Conservation (phyloP, 2,329 filamentous ascomycete species). For the Phaeosphaeria sp. region DNA sequence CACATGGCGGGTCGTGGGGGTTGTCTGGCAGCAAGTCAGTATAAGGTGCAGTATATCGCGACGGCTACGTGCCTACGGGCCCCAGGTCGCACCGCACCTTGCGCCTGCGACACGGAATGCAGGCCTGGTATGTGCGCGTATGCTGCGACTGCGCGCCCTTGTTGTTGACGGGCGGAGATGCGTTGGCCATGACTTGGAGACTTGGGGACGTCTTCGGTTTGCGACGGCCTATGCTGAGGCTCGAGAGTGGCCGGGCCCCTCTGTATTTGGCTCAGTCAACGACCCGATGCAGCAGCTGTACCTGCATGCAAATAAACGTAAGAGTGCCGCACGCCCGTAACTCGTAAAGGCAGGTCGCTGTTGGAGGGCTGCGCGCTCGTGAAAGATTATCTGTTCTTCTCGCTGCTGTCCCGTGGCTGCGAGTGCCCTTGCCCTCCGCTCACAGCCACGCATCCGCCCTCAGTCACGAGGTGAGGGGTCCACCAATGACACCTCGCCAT, state of each 20-base stretch:
- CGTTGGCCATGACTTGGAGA: conserved; percentile 31
- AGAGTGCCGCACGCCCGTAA: conserved; percentile 11
- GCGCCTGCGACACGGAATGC: conserved; percentile 62
- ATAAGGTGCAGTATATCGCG: too few relatives aligned
- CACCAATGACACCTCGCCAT: not conserved
- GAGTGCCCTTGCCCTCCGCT: not conserved
- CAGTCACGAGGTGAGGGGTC: conserved; percentile 4
- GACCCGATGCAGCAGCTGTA: not conserved
- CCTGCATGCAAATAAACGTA: conserved; percentile 20
- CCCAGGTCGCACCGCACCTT: conserved; percentile 61
- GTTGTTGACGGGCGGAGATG: conserved; percentile 30
- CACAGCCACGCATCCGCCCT: not conserved
- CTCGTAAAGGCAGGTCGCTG: conserved; percentile 20
- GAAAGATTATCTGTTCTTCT: not conserved
- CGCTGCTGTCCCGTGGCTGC: not conserved
- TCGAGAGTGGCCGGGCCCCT: conserved; percentile 1
- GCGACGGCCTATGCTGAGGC: conserved; percentile 18
- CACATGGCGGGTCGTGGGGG: conserved; percentile 91
- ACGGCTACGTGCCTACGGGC: conserved; percentile 31
- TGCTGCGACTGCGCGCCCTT: conserved; percentile 27
- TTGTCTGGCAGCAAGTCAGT: conserved; percentile 44
- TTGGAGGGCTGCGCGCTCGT: not conserved
- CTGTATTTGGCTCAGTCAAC: conserved; percentile 11
- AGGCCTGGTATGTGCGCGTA: conserved; percentile 53
- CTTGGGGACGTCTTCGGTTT: conserved; percentile 21